Base-by-base conservation (phyloP, 2,329 filamentous ascomycete genomes). In the Fusarium caatingaense region DNA sequence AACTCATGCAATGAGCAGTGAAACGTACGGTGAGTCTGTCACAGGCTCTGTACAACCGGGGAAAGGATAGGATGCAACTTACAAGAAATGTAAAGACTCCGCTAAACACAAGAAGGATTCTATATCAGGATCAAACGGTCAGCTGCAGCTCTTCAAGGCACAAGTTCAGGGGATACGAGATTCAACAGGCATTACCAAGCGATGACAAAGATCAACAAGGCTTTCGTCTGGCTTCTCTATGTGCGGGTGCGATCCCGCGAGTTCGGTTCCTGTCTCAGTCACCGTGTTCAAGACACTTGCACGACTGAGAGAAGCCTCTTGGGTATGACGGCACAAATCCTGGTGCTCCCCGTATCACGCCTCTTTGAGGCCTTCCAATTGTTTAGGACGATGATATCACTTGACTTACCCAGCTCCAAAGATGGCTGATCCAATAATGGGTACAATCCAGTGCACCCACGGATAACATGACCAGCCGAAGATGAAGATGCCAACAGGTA, bases 41-140 rank as follows among this genome's bases (percentile, higher is more conserved):
- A 59, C 32, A 44, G n/a, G 30, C 47, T 69, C 21, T 63, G 56
- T 62, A 56, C 50, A 37, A 64, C 20, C 30, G 27, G 30, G 7
- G n/a, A 42, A 37, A 28, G 23, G 8, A 37, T 28, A 49, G 10
- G 5, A 21, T 23, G 25, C n/a, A 46, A 83, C 84, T 81, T 79
- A 95, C 93, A 69, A 97, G 83, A 81, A 97, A 97, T 15, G 93
- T 97, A 79, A 97, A 97, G 71, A 97, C 89, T 55, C 93, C 93
- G 60, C 89, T 91, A 80, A 93, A 98, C 30, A 92, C 89, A 61
- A 97, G 87, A 64, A 97, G 87, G 56, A 88, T 91, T 55, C 92
- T 93, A 74, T 76, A 72, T 58, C 71, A 75, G 68, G 34, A 58
- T 37, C 34, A 28, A 65, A 53, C 58, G 60, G 76, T 78, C 74